Conservation (phyloP, 2,329 filamentous ascomycete genomes). For the Fusarium oxysporum region DNA sequence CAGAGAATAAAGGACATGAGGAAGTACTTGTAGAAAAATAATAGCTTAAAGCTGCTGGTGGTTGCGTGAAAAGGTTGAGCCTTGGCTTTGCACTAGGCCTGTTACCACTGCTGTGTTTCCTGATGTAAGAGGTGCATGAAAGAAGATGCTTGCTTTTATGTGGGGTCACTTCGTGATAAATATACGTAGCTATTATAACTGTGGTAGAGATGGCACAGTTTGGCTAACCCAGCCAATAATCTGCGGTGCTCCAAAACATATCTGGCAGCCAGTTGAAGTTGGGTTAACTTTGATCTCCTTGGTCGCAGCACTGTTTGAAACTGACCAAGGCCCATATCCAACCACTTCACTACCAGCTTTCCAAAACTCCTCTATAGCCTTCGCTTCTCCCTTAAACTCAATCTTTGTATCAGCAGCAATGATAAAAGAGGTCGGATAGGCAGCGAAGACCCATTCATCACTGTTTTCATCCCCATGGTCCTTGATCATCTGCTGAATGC, state of each 20-base stretch:
- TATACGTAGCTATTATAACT: no score
- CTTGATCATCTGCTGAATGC: not conserved
- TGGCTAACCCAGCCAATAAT: not conserved
- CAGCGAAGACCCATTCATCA: not conserved
- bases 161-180: no score
- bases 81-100: not conserved
- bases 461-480: accelerated
- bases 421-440: not conserved
- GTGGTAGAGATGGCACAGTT: not conserved
- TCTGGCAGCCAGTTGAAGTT: not conserved
- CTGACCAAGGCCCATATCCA: not conserved
- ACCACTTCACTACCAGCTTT: accelerated
- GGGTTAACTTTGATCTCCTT: not conserved
- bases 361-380: not conserved
- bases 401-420: not conserved
- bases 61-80: not conserved
- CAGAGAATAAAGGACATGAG: not conserved
- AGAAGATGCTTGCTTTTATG: no score
- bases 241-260: not conserved
- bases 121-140: no score
- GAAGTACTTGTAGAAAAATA: not conserved
- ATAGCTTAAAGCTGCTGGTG: not conserved
- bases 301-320: not conserved
- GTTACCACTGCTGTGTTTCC: no score
- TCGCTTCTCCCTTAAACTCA: not conserved